phyloP scores from a whole-genome alignment of 129 eudicot genomes.

The Flaveria linearis region DNA sequence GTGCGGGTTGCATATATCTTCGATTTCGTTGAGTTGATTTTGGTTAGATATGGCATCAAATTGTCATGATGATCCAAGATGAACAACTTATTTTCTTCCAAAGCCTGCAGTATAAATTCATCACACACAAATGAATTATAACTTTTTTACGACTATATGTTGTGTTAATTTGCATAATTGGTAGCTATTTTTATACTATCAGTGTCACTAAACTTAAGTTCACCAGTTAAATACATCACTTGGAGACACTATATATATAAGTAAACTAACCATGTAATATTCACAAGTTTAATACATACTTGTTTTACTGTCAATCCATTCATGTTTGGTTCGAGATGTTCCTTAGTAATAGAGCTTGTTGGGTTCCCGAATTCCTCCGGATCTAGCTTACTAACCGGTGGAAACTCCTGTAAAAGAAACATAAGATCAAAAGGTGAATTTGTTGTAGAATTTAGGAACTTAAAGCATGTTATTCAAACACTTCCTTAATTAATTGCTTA shows the following conservation, averaged over 20 bases:
- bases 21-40: slow-evolving; percentile 58
- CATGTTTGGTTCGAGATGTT: slow-evolving; percentile 63
- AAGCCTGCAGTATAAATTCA: slow-evolving; percentile 47
- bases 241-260: too few relatives aligned
- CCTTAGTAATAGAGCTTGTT: slow-evolving; percentile 60
- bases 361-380: slow-evolving; percentile 66
- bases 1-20: slow-evolving; percentile 73
- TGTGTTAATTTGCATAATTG: too few relatives aligned
- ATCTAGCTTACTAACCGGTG: slow-evolving; percentile 78
- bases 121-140: neutral
- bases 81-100: slow-evolving; percentile 61
- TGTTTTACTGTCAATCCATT: slow-evolving; percentile 60
- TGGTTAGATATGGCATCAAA: slow-evolving; percentile 71
- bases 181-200: too few relatives aligned
- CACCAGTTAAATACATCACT: neutral
- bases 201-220: too few relatives aligned
- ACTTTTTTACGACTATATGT: too few relatives aligned
- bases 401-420: slow-evolving; percentile 61
- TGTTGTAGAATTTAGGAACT: neutral
- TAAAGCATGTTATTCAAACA: neutral
- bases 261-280: too few relatives aligned
- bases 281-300: slow-evolving; percentile 31
- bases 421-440: neutral
- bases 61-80: slow-evolving; percentile 80
- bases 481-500: slow-evolving; percentile 7